These are phyloP conservation scores for Nakazawaea ishiwadae DNA, from an alignment of 805 yeast species.

Conservation along the genomic window DNA sequence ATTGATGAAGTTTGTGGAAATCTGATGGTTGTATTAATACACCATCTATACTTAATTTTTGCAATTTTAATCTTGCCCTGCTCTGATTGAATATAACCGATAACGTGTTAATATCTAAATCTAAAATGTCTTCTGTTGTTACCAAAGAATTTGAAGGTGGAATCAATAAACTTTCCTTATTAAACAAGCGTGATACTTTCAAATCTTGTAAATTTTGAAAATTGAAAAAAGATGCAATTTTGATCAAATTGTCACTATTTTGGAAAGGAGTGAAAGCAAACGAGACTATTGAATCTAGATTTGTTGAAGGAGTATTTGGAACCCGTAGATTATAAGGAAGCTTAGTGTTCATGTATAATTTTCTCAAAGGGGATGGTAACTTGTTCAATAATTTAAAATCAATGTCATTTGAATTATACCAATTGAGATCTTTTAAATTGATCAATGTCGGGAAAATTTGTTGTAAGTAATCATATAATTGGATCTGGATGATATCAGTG, in stretches of 20 bases:
- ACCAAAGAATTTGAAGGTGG: conserved; percentile 3
- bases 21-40: conserved; percentile 1
- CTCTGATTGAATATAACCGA: neutral
- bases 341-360: conserved; percentile 4
- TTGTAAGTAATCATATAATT: neutral
- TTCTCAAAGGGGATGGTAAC: neutral
- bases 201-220: neutral
- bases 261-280: conserved; percentile 4
- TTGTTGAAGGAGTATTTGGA: neutral
- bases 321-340: neutral
- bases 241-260: neutral
- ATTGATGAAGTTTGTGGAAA: neutral
- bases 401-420: conserved; percentile 4
- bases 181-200: conserved; percentile 1
- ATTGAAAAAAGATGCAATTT: neutral
- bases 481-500: neutral
- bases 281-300: no score
- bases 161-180: neutral
- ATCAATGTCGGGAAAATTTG: neutral
- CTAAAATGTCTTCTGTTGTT: conserved; percentile 1
- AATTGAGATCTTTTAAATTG: neutral
- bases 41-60: conserved; percentile 7
- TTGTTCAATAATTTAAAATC: conserved; percentile 1
- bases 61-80: neutral
- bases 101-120: neutral